Evolutionary conservation across 441 rosid genomes (phyloP), one percentile per base, ranked within the genome.

Genomic region (Viola pubescens): DNA sequence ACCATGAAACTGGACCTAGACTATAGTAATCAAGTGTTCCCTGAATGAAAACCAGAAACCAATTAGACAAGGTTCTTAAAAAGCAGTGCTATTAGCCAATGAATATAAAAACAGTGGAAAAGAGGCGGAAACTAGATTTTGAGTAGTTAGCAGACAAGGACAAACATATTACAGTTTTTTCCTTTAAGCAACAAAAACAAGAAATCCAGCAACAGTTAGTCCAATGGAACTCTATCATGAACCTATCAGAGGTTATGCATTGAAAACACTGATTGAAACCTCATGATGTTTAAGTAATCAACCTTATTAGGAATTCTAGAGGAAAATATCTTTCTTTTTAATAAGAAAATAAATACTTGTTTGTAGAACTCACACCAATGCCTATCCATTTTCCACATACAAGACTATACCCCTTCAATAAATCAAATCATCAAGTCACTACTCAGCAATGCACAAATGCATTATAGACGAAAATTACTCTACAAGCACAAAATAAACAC

Each of bases 1-100:
- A 88, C 96, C 91, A 88, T 10, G 86, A 76, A 73, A 80, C 74
- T 3, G 86, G 90, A n/a, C 94, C 96, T 56, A 91, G 68, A 61
- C 98, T 88, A 60, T 88, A 90, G 10, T 54, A 68, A 59, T 91
- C 82, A 51, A 88, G 40, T 7, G 79, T 59, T 42, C 94, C 97
- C 97, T 90, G 79, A 2, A 26, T 2, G 34, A 66, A 66, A 63
- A 59, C 1, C 4, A 19, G 56, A 45, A 34, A 6, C 39, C 6
- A 47, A 59, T 44, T 26, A 50, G 52, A 46, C 5, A 46, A 43
- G 7, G 6, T 37, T 12, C 51, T 41, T 26, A 41, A 9, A 9
- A 41, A 52, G 12, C 9, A 61, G 4, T 59, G 19, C 10, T 48
- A 40, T 45, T 39, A 10, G 38, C 37, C 26, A 7, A 47, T 4